phyloP scores from a whole-genome alignment of 2,329 filamentous ascomycete genomes.

The Neonectria punicea region DNA sequence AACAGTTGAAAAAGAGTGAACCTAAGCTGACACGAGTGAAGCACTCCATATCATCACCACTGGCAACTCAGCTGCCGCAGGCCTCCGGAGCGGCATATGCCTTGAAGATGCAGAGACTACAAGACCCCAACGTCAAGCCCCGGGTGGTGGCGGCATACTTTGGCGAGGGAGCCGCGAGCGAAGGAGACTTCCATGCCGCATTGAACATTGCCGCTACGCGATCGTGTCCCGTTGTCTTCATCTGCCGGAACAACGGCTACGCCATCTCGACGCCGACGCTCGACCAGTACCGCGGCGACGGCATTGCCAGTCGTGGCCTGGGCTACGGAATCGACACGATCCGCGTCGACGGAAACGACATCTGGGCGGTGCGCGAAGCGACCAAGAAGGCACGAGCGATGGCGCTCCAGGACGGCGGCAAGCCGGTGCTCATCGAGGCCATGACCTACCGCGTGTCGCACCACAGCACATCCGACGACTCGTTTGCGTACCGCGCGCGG shows the following conservation, averaged over 20 bases:
- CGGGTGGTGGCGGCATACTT: conserved; percentile 87
- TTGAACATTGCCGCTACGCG: conserved; percentile 91
- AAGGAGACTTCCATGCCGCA: conserved; percentile 92
- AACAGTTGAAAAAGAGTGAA: not conserved
- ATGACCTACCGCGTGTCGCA: conserved; percentile 99
- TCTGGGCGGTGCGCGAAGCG: conserved; percentile 86
- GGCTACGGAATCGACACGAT: conserved; percentile 96
- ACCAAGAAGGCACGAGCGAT: conserved; percentile 80
- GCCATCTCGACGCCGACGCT: conserved; percentile 90
- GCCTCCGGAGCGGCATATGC: conserved; percentile 89
- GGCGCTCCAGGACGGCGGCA: conserved; percentile 82
- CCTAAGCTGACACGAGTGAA: conserved; percentile 45
- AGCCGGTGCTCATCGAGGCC: conserved; percentile 88
- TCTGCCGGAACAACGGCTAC: conserved; percentile 93
- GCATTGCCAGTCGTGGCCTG: conserved; percentile 85
- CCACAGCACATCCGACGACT: conserved; percentile 96
- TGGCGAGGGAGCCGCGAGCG: conserved; percentile 88
- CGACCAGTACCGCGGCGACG: conserved; percentile 91
- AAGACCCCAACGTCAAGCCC: conserved; percentile 74
- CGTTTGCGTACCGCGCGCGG: conserved; percentile 92
- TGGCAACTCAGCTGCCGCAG: conserved; percentile 91
- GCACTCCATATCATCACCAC: conserved; percentile 85
- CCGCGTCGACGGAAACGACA: conserved; percentile 92
- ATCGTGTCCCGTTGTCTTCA: conserved; percentile 87
- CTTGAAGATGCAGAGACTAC: conserved; percentile 80